Evolutionary conservation across 352 stramenopile species (phyloP).

Genomic region (Phytophthora meadii): DNA sequence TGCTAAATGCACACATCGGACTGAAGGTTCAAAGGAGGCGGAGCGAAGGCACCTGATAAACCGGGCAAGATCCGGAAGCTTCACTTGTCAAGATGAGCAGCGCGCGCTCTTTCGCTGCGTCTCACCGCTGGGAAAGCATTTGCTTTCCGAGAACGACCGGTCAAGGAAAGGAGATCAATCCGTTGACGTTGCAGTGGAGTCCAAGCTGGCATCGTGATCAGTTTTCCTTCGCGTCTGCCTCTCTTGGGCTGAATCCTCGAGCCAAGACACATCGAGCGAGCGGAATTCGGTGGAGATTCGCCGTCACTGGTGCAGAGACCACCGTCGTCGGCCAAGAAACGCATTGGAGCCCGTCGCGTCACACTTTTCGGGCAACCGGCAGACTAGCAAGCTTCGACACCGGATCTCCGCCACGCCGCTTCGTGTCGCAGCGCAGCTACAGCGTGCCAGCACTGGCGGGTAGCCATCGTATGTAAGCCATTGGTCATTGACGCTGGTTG

Average conservation of each 20-base stretch:
- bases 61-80: slow-evolving; percentile 33
- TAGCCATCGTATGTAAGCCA: slow-evolving; percentile 19
- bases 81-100: slow-evolving; percentile 22
- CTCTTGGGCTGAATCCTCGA: slow-evolving; percentile 16
- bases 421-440: slow-evolving; percentile 28
- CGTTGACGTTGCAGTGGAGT: slow-evolving; percentile 18
- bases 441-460: slow-evolving; percentile 5
- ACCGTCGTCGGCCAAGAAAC: slow-evolving; percentile 28
- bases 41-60: slow-evolving; percentile 9
- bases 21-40: slow-evolving; percentile 14
- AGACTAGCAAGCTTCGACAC: slow-evolving; percentile 16
- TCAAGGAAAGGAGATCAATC: not conserved
- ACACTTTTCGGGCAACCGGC: slow-evolving; percentile 28
- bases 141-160: slow-evolving; percentile 30
- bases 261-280: slow-evolving; percentile 22
- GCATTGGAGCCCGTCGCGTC: slow-evolving; percentile 28
- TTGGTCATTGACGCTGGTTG: slow-evolving; percentile 4
- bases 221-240: slow-evolving; percentile 30
- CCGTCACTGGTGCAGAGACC: slow-evolving; percentile 27
- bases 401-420: slow-evolving; percentile 20
- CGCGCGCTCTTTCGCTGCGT: slow-evolving; percentile 16
- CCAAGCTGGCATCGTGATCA: slow-evolving; percentile 27
- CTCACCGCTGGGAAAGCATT: slow-evolving; percentile 38
- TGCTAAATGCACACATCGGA: slow-evolving; percentile 15
- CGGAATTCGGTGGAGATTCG: slow-evolving; percentile 27